Conservation (phyloP, 257 asterid species). For the Solanum sitiens region DNA sequence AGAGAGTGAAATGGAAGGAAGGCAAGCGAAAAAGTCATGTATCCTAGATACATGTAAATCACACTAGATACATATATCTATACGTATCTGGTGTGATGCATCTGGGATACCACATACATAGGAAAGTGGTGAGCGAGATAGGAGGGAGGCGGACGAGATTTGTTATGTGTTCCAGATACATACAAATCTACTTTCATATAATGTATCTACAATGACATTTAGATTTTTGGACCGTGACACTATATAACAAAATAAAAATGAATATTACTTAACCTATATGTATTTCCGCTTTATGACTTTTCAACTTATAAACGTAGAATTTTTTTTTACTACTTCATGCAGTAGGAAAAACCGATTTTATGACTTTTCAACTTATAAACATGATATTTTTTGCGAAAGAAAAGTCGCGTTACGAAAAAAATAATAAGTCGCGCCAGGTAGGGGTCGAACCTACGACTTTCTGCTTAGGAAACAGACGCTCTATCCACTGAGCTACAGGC, state of each 20-base stretch:
- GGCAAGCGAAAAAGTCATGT: not conserved
- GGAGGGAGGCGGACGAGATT: not conserved
- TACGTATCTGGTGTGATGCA: not conserved
- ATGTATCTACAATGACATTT: too few relatives aligned
- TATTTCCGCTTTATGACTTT: too few relatives aligned
- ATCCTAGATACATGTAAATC: not conserved
- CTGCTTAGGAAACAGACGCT: conserved; percentile 99
- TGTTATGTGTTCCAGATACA: too few relatives aligned
- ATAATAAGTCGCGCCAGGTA: conserved; percentile 66
- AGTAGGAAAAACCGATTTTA: too few relatives aligned
- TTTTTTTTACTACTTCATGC: too few relatives aligned
- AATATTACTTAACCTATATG: not conserved
- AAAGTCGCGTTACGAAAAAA: not conserved
- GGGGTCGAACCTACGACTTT: conserved; percentile 88
- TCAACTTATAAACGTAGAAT: too few relatives aligned
- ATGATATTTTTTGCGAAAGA: too few relatives aligned
- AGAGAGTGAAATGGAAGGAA: too few relatives aligned
- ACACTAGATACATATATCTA: too few relatives aligned
- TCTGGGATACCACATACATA: not conserved
- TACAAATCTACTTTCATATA: too few relatives aligned
- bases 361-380: too few relatives aligned
- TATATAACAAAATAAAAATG: too few relatives aligned
- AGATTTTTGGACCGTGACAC: not conserved
- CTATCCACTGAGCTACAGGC: conserved; percentile 99
- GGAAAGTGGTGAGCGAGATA: not conserved